These are phyloP conservation scores for Trichoderma sp. DNA, from an alignment of 2,329 filamentous ascomycete genomes.

Conservation along the genomic window DNA sequence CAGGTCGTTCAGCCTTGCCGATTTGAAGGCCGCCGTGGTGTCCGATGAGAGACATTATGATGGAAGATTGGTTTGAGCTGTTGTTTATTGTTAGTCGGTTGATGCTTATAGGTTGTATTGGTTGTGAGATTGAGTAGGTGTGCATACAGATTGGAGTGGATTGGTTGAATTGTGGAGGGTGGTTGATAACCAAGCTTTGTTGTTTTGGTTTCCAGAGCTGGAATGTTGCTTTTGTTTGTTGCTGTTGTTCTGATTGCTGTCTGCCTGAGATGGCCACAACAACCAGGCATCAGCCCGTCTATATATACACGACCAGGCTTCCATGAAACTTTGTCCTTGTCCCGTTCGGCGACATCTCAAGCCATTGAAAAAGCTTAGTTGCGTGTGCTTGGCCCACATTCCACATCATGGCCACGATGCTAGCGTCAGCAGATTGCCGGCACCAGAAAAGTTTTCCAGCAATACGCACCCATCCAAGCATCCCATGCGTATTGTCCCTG, in stretches of 20 bases:
- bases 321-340: neutral
- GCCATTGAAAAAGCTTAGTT: neutral
- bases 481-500: neutral
- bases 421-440: neutral
- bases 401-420: conserved; percentile 7
- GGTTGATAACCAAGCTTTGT: neutral
- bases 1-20: conserved; percentile 16
- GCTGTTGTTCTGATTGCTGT: neutral
- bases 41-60: conserved; percentile 18
- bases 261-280: conserved; percentile 5
- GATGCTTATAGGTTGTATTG: neutral
- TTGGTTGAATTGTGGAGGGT: neutral
- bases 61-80: neutral
- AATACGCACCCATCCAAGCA: neutral
- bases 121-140: neutral
- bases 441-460: neutral
- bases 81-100: neutral
- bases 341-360: neutral
- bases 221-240: neutral
- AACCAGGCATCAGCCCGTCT: conserved; percentile 16
- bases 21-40: conserved; percentile 9
- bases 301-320: conserved; percentile 8
- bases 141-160: neutral
- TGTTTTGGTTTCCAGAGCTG: neutral
- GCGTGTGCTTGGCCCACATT: neutral